Evolutionary conservation across 2,329 filamentous ascomycete species (phyloP).

Genomic region (Helicocarpus griseus): DNA sequence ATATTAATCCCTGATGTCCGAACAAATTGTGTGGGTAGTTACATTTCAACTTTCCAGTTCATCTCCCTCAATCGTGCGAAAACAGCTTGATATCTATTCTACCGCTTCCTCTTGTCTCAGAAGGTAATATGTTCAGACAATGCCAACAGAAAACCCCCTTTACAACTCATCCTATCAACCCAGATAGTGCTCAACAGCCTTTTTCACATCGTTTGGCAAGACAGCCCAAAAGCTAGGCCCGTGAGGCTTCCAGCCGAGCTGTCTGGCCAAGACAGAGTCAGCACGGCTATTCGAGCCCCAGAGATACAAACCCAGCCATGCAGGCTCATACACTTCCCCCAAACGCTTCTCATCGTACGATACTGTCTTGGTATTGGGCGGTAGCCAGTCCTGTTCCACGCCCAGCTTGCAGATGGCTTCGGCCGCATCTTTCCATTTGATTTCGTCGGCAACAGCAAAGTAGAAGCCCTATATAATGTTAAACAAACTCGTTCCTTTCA

Average conservation of each 20-base stretch:
- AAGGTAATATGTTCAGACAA: no score
- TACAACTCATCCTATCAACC: neutral
- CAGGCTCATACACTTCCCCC: neutral
- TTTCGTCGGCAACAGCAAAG: conserved; percentile 5
- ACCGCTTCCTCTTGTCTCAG: no score
- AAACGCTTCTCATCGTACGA: conserved; percentile 6
- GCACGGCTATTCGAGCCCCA: conserved; percentile 7
- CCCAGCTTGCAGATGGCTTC: conserved; percentile 8
- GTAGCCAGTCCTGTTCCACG: conserved; percentile 8
- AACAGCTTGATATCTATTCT: no score
- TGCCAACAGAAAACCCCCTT: neutral
- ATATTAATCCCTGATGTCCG: no score
- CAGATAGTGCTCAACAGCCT: neutral
- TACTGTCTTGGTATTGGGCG: conserved; percentile 3
- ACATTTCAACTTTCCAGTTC: no score
- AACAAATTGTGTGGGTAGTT: no score
- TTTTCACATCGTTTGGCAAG: conserved; percentile 8
- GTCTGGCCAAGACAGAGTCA: conserved; percentile 2
- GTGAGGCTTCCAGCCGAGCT: conserved; percentile 8
- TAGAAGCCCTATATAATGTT: conserved; percentile 7
- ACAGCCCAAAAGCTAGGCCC: conserved; percentile 6
- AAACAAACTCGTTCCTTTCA: no score
- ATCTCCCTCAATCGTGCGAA: no score
- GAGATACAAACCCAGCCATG: conserved; percentile 4
- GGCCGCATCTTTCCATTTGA: conserved; percentile 8